Evolutionary conservation across 2,329 filamentous ascomycete genomes (phyloP), one percentile per base, ranked within the genome.

Genomic region (Apiospora malaysiana): DNA sequence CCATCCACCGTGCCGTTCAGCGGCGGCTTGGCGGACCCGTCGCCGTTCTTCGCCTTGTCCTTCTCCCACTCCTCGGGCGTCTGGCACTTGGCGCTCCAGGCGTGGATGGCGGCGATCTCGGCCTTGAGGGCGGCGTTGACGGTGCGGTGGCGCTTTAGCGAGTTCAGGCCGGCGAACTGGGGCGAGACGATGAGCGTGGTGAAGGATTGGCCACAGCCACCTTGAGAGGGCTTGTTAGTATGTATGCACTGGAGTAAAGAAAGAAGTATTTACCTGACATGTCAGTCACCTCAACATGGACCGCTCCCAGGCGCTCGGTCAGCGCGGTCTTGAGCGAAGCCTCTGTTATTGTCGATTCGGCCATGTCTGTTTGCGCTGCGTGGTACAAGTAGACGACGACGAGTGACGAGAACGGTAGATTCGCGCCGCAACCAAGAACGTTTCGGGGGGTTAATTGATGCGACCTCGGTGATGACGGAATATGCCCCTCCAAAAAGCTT

Each of bases 81-180:
- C 84, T 94, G 93, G 81, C 95, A 97, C 83, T 94, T 97, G 40
- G 94, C 94, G 70, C 94, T 97, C 95, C 95, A 98, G 49, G 95
- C 95, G 84, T 98, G 95, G 76, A 98, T 97, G 74, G 89, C 89
- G 21, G 93, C 93, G 80, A 98, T 97, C 83, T 98, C 94, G 66
- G 91, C 89, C 84, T 94, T 95, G 76, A 98, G 86, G 6, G 91
- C 90, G 21, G 88, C 88, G 82, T 98, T 97, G 76, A 97, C 94
- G 73, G 97, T 87, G 59, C 95, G 91, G 82, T 97, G 94, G 71
- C 95, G 89, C 79, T 94, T 94, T 71, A 98, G 89, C 69, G 93
- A 93, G 78, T 85, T 92, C 81, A 93, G 92, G 76, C 90, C 90
- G 70, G 87, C 85, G 80, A 94, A 94, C 71, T 89, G 84, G 43